Evolutionary conservation across 23 red algal genomes (phyloP).

Genomic region (Gracilaria gracilis): DNA sequence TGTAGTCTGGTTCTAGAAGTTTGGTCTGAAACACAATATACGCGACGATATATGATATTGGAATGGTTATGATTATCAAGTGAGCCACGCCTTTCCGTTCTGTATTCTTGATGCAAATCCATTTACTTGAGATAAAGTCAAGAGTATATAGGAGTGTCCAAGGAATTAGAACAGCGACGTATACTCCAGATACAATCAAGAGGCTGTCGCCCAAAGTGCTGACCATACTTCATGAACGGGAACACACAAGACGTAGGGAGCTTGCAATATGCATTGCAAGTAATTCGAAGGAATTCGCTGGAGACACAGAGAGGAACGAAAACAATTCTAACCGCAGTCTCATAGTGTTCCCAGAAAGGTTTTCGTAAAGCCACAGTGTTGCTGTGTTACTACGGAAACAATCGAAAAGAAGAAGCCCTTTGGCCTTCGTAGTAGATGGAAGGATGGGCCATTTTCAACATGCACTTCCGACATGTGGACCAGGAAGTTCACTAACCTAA

Average conservation of each 20-base stretch:
- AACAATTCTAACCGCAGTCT: no score
- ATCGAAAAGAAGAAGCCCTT: no score
- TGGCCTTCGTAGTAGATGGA: no score
- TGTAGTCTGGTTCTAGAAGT: conserved; percentile 62
- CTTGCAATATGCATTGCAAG: no score
- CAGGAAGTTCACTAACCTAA: no score
- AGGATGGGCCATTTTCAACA: no score
- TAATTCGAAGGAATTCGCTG: no score
- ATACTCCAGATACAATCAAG: conserved; percentile 46
- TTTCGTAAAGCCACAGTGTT: no score
- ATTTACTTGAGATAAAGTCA: conserved; percentile 66
- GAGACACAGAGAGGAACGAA: no score
- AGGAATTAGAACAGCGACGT: conserved; percentile 46
- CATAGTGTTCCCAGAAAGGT: no score
- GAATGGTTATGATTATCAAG: conserved; percentile 32
- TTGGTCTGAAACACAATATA: conserved; percentile 49
- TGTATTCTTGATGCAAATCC: conserved; percentile 33
- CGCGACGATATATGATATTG: conserved; percentile 39
- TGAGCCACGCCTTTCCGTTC: conserved; percentile 32
- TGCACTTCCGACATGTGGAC: no score
- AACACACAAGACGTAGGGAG: background rate
- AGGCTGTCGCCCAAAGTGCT: background rate
- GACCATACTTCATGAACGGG: conserved; percentile 4
- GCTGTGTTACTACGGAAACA: no score
- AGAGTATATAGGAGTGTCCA: conserved; percentile 59